Base-by-base conservation (phyloP, 768 basidiomycete genomes). In the Xerocomus brunneocitrinus region DNA sequence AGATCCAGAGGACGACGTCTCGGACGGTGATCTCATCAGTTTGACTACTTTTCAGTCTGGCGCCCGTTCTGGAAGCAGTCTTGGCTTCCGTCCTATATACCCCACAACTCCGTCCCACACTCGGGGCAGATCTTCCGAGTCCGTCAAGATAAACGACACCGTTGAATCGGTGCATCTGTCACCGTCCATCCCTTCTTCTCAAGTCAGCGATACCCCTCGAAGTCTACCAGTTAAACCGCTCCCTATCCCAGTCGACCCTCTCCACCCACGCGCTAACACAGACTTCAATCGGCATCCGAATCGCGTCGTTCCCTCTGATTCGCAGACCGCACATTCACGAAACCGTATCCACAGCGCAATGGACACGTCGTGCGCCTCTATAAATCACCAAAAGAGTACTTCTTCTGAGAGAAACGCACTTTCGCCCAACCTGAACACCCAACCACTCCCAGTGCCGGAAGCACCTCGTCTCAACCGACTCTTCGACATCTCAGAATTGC, bases 1-100 rank as follows among this genome's bases (percentile, higher is more conserved):
- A 45, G 89, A 90, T 64, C 64, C 76, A 6, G 85, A 86, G 36
- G 62, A 65, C 48, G 84, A 86, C 49, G 70, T 71, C 27, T 77
- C 79, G 4, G 82, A 84, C 57, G 74, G 72, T 38, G 84, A 85
- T 53, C 71, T 85, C 38, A 77, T 77, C 28, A 77, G 79, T 16
- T 65, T 83, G 19, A 74, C 78, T 31, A 30, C 66, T 8, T 79
- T 81, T 6, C 79, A 79, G 59, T 72, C 76, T 36, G 76, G 75
- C 56, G 77, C 79, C 36, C 79, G 80, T 39, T 72, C 75, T 41
- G 76, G 74, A 52, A 76, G 76, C 14, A 74, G 71, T n/a, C 73
- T 80, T 42, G 77, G 76, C 8, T 71, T 79, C 52, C 44, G 47
- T n/a, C 59, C 66, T 7, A 70, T 69, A 24, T 48, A 62, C 47